Evolutionary conservation across 495 filamentous ascomycete species (phyloP).

Genomic region (Neurospora sp.): DNA sequence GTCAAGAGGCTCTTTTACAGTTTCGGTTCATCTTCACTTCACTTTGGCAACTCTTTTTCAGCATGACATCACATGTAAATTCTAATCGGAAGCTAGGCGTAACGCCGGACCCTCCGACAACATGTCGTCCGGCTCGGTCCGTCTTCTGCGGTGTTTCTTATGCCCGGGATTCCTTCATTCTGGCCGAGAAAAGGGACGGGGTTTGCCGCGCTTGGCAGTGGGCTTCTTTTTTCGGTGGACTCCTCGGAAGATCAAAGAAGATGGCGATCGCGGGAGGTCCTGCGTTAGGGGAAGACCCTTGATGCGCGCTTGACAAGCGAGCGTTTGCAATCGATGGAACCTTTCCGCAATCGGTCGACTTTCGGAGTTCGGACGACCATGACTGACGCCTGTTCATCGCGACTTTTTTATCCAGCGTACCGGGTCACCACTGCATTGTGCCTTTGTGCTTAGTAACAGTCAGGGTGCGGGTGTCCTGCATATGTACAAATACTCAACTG

Average conservation of each 20-base stretch:
- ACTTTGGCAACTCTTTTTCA: background rate
- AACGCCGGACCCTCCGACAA: background rate
- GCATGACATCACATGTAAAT: background rate
- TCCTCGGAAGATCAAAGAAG: background rate
- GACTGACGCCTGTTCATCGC: background rate
- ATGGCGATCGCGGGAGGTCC: background rate
- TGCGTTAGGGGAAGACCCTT: background rate
- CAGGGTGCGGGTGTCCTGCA: background rate
- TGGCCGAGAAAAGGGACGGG: background rate
- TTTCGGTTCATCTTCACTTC: background rate
- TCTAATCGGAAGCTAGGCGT: background rate
- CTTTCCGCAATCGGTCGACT: background rate
- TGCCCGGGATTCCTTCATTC: background rate
- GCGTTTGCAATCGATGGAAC: background rate
- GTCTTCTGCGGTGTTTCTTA: background rate
- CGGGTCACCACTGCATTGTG: background rate
- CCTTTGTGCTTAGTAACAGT: background rate
- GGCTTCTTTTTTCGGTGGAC: background rate
- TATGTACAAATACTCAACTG: background rate
- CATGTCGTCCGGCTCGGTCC: background rate
- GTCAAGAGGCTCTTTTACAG: too few species aligned
- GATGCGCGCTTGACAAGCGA: background rate
- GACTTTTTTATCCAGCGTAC: background rate
- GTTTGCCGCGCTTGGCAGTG: background rate
- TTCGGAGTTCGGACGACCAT: background rate